Percentiles rank a stretch among this genome's conserved stretches.
These are phyloP conservation scores for Lathyrus aphaca DNA, from an alignment of 306 rosid species.

Conservation along the genomic window DNA sequence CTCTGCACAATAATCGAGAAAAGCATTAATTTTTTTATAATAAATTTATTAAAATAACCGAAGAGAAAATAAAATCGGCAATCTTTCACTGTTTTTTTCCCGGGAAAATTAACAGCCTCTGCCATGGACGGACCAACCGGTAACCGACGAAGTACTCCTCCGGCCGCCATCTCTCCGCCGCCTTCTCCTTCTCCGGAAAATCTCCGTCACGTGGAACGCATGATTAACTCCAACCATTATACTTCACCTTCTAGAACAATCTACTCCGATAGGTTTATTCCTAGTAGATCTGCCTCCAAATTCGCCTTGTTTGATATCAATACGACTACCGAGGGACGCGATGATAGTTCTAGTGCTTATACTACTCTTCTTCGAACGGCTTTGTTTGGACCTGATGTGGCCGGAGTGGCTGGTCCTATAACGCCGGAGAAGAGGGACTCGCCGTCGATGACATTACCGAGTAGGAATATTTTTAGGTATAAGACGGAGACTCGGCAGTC, in stretches of 20 bases:
- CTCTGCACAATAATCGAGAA: constrained; percentile 19
- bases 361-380: constrained; percentile 75
- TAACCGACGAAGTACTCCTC: constrained; percentile 53
- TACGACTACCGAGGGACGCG: constrained; percentile 55
- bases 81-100: constrained; percentile 41
- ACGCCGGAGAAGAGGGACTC: constrained; percentile 70
- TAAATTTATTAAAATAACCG: background rate
- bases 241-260: constrained; percentile 81
- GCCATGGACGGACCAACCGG: constrained; percentile 63
- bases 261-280: constrained; percentile 93
- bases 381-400: constrained; percentile 77
- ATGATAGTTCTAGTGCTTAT: constrained; percentile 73
- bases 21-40: background rate
- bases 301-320: constrained; percentile 75
- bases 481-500: constrained; percentile 87
- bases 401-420: constrained; percentile 59
- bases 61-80: background rate
- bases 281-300: constrained; percentile 90
- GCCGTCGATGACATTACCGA: constrained; percentile 54
- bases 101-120: constrained; percentile 46
- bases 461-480: constrained; percentile 85
- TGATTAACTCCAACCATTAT: constrained; percentile 74
- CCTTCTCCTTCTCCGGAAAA: constrained; percentile 37
- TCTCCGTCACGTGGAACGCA: constrained; percentile 63
- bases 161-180: constrained; percentile 41